phyloP scores from a whole-genome alignment of 2,329 filamentous ascomycete genomes.

The Zalaria sp. region DNA sequence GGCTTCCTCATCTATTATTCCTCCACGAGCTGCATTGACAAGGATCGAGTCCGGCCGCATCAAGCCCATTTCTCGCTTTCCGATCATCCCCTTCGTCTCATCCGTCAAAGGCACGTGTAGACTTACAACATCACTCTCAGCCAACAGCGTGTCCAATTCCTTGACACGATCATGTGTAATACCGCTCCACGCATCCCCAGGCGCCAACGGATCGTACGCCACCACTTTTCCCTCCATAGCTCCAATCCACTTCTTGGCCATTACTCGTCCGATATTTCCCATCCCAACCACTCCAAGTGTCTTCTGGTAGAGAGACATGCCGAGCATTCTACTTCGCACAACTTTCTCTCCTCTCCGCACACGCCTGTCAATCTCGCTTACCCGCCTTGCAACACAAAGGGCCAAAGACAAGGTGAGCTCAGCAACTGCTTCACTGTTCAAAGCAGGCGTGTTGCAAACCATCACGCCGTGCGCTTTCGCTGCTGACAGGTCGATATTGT shows the following conservation, averaged over 20 bases:
- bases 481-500: slow-evolving; percentile 30
- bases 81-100: slow-evolving; percentile 18
- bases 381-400: slow-evolving; percentile 14
- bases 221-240: slow-evolving; percentile 18
- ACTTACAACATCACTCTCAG: slow-evolving; percentile 18
- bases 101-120: slow-evolving; percentile 19
- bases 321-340: slow-evolving; percentile 5
- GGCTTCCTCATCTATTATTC: slow-evolving; percentile 19
- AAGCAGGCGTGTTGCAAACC: slow-evolving; percentile 35
- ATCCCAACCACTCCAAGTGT: slow-evolving; percentile 24
- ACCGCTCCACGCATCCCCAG: slow-evolving; percentile 11
- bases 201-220: slow-evolving; percentile 21
- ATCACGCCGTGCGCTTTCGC: slow-evolving; percentile 25
- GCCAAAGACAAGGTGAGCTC: slow-evolving; percentile 19
- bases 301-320: slow-evolving; percentile 20
- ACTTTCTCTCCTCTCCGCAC: neutral
- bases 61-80: slow-evolving; percentile 10
- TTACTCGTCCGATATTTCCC: slow-evolving; percentile 21
- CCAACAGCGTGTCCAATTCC: slow-evolving; percentile 16
- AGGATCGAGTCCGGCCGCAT: slow-evolving; percentile 19
- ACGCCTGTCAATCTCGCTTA: slow-evolving; percentile 9
- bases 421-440: slow-evolving; percentile 23
- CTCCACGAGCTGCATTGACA: slow-evolving; percentile 20
- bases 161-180: slow-evolving; percentile 14
- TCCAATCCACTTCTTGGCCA: slow-evolving; percentile 21